Conservation (phyloP, 345 rosid species). For the Rhodomyrtus tomentosa region DNA sequence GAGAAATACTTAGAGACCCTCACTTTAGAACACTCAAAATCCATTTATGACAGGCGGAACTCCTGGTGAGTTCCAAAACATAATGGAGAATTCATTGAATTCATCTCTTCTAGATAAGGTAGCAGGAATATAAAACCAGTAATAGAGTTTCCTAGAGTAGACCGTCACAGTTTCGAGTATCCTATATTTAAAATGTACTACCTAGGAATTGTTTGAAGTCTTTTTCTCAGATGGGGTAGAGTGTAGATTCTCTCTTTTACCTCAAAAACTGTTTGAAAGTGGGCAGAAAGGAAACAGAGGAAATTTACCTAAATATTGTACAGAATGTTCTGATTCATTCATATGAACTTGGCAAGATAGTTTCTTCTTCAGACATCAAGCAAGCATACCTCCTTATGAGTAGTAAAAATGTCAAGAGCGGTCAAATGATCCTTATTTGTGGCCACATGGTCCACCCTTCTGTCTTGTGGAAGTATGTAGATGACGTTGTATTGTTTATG, state of each 20-base stretch:
- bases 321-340: background rate
- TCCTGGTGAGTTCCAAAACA: background rate
- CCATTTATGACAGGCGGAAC: background rate
- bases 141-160: background rate
- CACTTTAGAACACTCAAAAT: background rate
- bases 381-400: background rate
- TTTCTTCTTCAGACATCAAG: background rate
- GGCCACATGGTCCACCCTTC: background rate
- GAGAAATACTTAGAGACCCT: background rate
- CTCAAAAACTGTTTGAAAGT: background rate
- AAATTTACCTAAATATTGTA: background rate
- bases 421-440: background rate
- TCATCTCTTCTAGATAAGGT: background rate
- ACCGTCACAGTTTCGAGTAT: background rate
- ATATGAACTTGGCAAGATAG: background rate
- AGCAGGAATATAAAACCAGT: background rate
- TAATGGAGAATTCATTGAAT: background rate
- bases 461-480: background rate
- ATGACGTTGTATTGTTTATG: background rate
- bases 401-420: background rate
- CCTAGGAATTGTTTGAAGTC: background rate
- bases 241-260: background rate
- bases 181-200: background rate
- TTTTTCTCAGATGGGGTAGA: background rate
- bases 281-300: background rate